These are phyloP conservation scores for Setomelanomma holmii DNA, from an alignment of 2,329 filamentous ascomycete genomes.

Conservation along the genomic window DNA sequence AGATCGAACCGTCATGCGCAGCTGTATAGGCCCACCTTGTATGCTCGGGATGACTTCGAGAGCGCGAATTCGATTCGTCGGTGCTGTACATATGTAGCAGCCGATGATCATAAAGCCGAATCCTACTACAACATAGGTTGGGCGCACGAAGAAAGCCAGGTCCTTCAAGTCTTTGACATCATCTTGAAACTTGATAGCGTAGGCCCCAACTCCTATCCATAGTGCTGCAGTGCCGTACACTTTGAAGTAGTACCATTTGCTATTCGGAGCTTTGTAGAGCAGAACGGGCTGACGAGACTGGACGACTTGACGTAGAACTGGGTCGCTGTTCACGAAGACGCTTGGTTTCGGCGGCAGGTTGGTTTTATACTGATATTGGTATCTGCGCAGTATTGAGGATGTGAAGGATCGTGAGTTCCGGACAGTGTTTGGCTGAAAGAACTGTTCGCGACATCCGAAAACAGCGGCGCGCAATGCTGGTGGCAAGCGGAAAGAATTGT, in stretches of 20 bases:
- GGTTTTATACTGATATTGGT: constrained; percentile 22
- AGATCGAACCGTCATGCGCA: constrained; percentile 37
- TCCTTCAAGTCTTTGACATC: constrained; percentile 39
- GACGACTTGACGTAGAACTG: constrained; percentile 41
- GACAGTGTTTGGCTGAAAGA: constrained; percentile 18
- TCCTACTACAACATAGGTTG: constrained; percentile 42
- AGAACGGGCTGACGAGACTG: constrained; percentile 40
- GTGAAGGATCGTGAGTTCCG: constrained; percentile 31
- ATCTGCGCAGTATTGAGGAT: constrained; percentile 31
- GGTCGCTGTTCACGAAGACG: constrained; percentile 34
- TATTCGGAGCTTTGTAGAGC: constrained; percentile 41
- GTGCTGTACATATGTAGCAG: constrained; percentile 40
- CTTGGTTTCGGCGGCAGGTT: constrained; percentile 10
- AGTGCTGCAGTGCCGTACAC: constrained; percentile 36
- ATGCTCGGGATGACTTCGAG: constrained; percentile 41
- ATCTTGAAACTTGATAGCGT: constrained; percentile 38
- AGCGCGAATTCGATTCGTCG: constrained; percentile 37
- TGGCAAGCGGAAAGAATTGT: constrained; percentile 39
- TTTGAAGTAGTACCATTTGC: constrained; percentile 33
- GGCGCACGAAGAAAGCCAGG: constrained; percentile 41
- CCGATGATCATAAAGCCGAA: constrained; percentile 38
- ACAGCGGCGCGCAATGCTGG: constrained; percentile 41
- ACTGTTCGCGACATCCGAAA: constrained; percentile 34
- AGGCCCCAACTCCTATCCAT: constrained; percentile 38
- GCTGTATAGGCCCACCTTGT: constrained; percentile 36